phyloP scores from a whole-genome alignment of 2,329 filamentous ascomycete species.

The Microdochium trichocladiopsis region DNA sequence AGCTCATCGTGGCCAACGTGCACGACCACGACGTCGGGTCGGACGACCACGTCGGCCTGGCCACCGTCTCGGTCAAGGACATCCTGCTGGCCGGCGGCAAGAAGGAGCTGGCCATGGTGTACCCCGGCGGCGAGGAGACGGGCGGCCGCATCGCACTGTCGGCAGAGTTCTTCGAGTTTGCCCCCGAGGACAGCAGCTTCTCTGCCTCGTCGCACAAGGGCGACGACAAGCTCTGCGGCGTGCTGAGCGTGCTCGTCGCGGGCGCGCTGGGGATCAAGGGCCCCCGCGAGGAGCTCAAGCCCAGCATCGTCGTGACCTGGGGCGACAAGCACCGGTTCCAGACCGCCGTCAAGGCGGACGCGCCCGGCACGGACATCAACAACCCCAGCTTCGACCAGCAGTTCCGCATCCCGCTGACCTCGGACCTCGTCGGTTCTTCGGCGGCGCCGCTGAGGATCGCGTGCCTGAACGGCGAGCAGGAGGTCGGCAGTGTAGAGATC shows the following conservation, averaged over 20 bases:
- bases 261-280: constrained; percentile 32
- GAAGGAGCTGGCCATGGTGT: constrained; percentile 17
- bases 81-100: constrained; percentile 32
- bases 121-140: constrained; percentile 11
- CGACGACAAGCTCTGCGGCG: constrained; percentile 26
- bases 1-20: constrained; percentile 30
- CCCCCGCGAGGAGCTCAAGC: constrained; percentile 32
- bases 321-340: constrained; percentile 27
- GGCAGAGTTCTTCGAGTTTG: constrained; percentile 32
- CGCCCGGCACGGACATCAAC: constrained; percentile 36
- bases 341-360: constrained; percentile 33
- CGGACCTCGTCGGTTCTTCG: neutral
- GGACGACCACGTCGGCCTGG: constrained; percentile 37
- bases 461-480: constrained; percentile 24
- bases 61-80: constrained; percentile 14
- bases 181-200: constrained; percentile 18
- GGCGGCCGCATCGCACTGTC: constrained; percentile 15
- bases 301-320: constrained; percentile 36
- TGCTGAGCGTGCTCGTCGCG: constrained; percentile 34
- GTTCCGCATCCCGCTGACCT: constrained; percentile 31
- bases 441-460: constrained; percentile 21
- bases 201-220: constrained; percentile 20
- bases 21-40: constrained; percentile 40
- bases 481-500: constrained; percentile 25
- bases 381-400: constrained; percentile 39